Base-by-base conservation (phyloP, 306 rosid genomes). In the Adenanthera pavonina region DNA sequence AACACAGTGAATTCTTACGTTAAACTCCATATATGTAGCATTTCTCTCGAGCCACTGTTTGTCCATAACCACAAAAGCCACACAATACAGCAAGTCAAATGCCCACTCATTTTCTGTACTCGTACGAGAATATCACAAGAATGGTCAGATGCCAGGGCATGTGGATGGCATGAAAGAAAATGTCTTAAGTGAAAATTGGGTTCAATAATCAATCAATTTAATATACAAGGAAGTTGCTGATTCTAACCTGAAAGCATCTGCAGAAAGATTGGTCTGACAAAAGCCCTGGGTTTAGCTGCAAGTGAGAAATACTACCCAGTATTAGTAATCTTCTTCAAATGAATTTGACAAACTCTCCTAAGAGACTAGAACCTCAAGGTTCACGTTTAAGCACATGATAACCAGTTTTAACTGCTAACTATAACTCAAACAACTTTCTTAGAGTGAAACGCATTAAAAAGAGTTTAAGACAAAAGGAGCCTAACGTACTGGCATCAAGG, bases 1-100 rank as follows among this genome's bases (percentile, higher is more conserved):
- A 38, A 46, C 25, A 71, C 12, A 15, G 68, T 59, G 61, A 73
- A 9, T 83, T 82, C 97, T 94, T 75, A 94, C 98, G 81, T 94
- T 94, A 77, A 94, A 94, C 81, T 92, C 94, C 98, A 94, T 94
- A 84, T 92, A 92, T 2, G 97, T 89, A 48, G 98, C 98, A 74
- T 92, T 90, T 81, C 88, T 91, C 77, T 90, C 93, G 15, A 82
- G 90, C 98, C 98, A 94, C 53, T 89, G 97, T 61, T 90, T 91
- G 86, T 94, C 97, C 97, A 92, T 90, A 17, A 89, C 90, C 80
- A 90, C 86, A 80, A 94, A 94, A 34, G 98, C 97, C 62, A 91
- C 94, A 61, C 97, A 92, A 76, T 94, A 92, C 38, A 94, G 94
- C 88, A 94, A 76, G 88, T 94, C 98, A 80, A 94, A 94, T 33